Base-by-base conservation (phyloP, 345 rosid genomes). In the Brassica nigra region DNA sequence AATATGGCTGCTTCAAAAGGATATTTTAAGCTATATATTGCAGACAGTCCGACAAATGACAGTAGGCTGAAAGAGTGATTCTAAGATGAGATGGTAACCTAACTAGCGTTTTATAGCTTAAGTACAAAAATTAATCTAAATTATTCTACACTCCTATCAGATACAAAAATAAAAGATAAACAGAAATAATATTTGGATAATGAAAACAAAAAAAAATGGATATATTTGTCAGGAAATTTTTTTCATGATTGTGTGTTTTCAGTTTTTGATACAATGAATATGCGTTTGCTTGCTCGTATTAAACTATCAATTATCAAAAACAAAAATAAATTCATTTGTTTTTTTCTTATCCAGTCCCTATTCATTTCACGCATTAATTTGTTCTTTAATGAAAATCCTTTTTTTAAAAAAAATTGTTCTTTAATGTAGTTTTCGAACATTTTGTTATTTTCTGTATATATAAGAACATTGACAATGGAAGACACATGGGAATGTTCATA, bases 401-500 rank as follows among this genome's bases (percentile, higher is more conserved):
- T n/a, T n/a, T n/a, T n/a, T n/a, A n/a, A n/a, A n/a, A n/a, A n/a
- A n/a, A n/a, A n/a, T 23, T 23, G 27, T 23, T 23, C 27, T 31
- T 5, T 34, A 42, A 42, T 42, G 52, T 42, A 42, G 52, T 49
- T 49, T 49, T 49, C 57, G n/a, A 49, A 8, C 57, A 49, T 49
- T 49, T 49, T 49, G 57, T 49, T 49, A 14, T 49, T 49, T 47
- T 49, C 57, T 49, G 57, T 49, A 49, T n/a, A 49, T 49, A n/a
- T n/a, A 49, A 14, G 57, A n/a, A 49, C 57, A 49, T 18, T 49
- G 57, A 49, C 57, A 5, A 2, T 49, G 8, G 57, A 49, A n/a
- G 57, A 49, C 78, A 79, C 78, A 74, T 59, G 66, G 63, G 58
- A 68, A 74, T 74, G 70, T 68, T 79, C 66, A 0, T 23, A 68